These are phyloP conservation scores for Jamesozyma piceae DNA, from an alignment of 805 yeast genomes.

Conservation along the genomic window DNA sequence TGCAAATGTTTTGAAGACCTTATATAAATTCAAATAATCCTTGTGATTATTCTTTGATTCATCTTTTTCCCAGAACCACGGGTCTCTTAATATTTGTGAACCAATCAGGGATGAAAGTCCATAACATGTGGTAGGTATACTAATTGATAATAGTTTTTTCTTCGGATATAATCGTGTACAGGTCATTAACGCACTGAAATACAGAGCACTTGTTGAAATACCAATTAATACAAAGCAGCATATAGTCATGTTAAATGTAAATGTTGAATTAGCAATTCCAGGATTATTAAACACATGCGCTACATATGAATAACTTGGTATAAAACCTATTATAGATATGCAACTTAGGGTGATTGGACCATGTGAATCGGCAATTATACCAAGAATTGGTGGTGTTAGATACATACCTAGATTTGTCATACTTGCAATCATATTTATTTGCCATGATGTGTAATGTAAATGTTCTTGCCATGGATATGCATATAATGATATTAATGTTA, in stretches of 20 bases:
- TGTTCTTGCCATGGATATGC: slow-evolving; percentile 54
- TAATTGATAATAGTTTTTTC: slow-evolving; percentile 69
- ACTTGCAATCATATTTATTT: slow-evolving; percentile 66
- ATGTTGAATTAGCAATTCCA: slow-evolving; percentile 6
- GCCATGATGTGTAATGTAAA: slow-evolving; percentile 55
- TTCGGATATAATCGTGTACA: slow-evolving; percentile 82
- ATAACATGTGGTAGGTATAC: slow-evolving; percentile 80
- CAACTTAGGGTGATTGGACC: slow-evolving; percentile 69
- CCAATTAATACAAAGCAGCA: slow-evolving; percentile 53
- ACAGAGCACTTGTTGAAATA: slow-evolving; percentile 61
- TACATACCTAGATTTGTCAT: slow-evolving; percentile 75
- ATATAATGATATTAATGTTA: slow-evolving; percentile 72
- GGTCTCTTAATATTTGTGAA: slow-evolving; percentile 46
- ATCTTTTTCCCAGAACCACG: slow-evolving; percentile 31
- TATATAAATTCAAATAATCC: slow-evolving; percentile 36
- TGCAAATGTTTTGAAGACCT: slow-evolving; percentile 46
- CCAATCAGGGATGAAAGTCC: slow-evolving; percentile 76
- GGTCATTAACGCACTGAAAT: slow-evolving; percentile 61
- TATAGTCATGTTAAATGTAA: slow-evolving; percentile 33
- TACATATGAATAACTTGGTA: slow-evolving; percentile 53
- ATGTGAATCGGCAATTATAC: slow-evolving; percentile 74
- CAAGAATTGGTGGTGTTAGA: slow-evolving; percentile 70
- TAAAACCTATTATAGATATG: slow-evolving; percentile 48
- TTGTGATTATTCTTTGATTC: slow-evolving; percentile 3
- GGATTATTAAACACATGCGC: slow-evolving; percentile 34